Evolutionary conservation across 179 eudicot species (phyloP), one percentile per base, ranked within the genome.

Genomic region (Camellia oleifera): DNA sequence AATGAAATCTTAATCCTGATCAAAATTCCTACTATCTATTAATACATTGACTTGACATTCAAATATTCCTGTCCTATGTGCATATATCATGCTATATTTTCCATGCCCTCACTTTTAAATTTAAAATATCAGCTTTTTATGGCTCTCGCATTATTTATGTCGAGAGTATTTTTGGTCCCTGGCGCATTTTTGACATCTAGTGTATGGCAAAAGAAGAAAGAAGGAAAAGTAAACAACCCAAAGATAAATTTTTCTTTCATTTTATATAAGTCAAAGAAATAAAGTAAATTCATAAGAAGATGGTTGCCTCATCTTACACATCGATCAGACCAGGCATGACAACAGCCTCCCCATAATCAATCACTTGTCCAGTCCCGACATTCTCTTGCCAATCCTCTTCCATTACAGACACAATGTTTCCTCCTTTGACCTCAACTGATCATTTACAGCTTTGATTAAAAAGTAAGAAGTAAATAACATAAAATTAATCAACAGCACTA

Each of bases 271-370:
- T n/a, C 11, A 18, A 75, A 60, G 32, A 61, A 60, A 17, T 9
- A 75, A 5, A 44, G 5, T 68, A 12, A 2, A 13, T 61, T 26
- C 26, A 18, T 54, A 45, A 48, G 79, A 50, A 62, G 57, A 79
- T 75, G 46, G 60, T 64, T 70, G 53, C 18, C 32, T 45, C 23
- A 81, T 80, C 98, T 90, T 90, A 96, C 99, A 91, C 95, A 82
- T 96, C 98, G 72, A 96, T 84, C 82, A 96, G 87, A 84, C 99
- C 99, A 66, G 99, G 99, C 98, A 96, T 96, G 84, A 96, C 86
- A 84, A 96, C 98, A 61, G 99, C 92, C 77, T 92, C 91, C 78
- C 96, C 97, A 86, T 89, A 96, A 80, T 96, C 92, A 76, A 96
- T 70, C 74, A 92, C 82, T 45, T 82, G 85, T 76, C 77, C 88